These are phyloP conservation scores for Clarireedia monteithiana DNA, from an alignment of 2,329 filamentous ascomycete genomes.

Conservation along the genomic window DNA sequence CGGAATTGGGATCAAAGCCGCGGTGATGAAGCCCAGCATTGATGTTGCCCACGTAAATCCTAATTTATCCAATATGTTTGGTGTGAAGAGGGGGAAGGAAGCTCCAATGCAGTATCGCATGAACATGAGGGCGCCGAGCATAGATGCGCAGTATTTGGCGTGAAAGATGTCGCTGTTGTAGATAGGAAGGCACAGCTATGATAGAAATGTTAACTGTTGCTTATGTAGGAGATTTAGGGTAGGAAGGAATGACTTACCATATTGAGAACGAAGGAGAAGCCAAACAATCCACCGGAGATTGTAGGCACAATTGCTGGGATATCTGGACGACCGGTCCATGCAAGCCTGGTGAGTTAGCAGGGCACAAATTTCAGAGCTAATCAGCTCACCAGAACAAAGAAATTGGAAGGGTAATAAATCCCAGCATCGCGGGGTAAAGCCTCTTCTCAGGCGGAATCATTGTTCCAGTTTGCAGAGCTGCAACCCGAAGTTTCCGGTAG, in stretches of 20 bases:
- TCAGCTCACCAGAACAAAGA: constrained; percentile 31
- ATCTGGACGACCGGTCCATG: constrained; percentile 18
- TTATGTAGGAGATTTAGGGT: not conserved
- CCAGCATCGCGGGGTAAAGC: constrained; percentile 49
- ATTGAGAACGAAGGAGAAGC: constrained; percentile 50
- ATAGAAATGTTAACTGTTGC: not conserved
- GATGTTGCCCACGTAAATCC: constrained; percentile 37
- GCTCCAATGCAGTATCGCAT: constrained; percentile 22
- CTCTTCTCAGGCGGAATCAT: constrained; percentile 44
- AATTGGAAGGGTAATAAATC: constrained; percentile 21
- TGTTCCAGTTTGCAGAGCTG: not conserved
- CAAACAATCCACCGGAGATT: constrained; percentile 35
- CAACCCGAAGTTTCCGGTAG: not conserved
- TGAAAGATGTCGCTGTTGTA: constrained; percentile 6
- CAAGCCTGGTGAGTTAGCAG: not conserved
- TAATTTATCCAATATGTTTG: constrained; percentile 40
- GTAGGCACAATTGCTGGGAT: constrained; percentile 27
- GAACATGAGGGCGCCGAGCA: constrained; percentile 1
- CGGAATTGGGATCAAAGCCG: constrained; percentile 36
- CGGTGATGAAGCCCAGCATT: constrained; percentile 35
- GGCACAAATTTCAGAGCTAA: no score
- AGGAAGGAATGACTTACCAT: constrained; percentile 36
- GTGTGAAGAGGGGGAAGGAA: constrained; percentile 27
- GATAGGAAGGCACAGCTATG: constrained; percentile 2
- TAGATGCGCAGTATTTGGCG: constrained; percentile 2